Evolutionary conservation across 2,329 filamentous ascomycete genomes (phyloP).

Genomic region (Verticillium tricorpus): DNA sequence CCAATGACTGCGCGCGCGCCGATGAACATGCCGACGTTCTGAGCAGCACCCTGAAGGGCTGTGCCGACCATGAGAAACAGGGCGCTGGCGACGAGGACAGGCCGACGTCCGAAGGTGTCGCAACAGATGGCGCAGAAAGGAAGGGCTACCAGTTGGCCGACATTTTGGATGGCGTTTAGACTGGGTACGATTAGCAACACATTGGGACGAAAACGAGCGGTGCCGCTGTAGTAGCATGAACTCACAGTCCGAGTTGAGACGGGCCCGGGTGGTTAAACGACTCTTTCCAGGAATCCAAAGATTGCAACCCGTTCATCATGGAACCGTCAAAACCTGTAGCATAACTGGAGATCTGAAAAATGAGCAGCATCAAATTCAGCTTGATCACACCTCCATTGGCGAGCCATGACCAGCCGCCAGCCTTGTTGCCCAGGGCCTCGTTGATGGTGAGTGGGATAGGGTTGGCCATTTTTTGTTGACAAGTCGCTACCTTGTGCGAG

Average conservation of each 20-base stretch:
- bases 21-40: conserved; percentile 22
- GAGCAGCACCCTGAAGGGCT: conserved; percentile 20
- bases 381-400: background rate
- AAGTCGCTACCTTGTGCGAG: background rate
- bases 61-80: conserved; percentile 29
- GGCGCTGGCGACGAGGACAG: conserved; percentile 15
- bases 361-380: background rate
- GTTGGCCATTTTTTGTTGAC: background rate
- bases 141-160: conserved; percentile 16
- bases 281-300: conserved; percentile 26
- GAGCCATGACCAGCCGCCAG: background rate
- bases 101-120: conserved; percentile 20
- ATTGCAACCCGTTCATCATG: conserved; percentile 37
- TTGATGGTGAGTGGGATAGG: background rate
- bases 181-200: conserved; percentile 4
- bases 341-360: background rate
- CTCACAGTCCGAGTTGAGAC: conserved; percentile 16
- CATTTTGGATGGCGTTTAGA: conserved; percentile 24
- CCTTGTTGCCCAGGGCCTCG: background rate
- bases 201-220: background rate
- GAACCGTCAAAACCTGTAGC: conserved; percentile 20
- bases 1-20: conserved; percentile 24
- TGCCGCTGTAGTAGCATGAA: background rate
- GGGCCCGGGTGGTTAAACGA: conserved; percentile 27
- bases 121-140: conserved; percentile 4